A percentile compares a stretch with the other conserved stretches of the same genome.
These are phyloP conservation scores for Ilyonectria destructans DNA, from an alignment of 2,329 filamentous ascomycete genomes.

Conservation along the genomic window DNA sequence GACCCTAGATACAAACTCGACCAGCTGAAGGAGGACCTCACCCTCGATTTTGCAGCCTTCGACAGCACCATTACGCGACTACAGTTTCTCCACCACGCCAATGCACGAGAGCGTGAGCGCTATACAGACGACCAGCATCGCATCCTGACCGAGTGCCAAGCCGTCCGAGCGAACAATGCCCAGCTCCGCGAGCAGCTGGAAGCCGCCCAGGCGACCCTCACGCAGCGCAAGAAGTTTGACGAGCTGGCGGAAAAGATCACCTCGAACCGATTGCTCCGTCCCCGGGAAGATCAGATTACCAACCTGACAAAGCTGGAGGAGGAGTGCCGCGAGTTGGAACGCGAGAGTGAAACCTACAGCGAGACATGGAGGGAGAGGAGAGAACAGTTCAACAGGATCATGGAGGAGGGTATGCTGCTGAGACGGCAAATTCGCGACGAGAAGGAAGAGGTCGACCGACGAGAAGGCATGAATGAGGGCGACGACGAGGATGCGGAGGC, in stretches of 20 bases:
- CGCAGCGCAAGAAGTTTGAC: slow-evolving; percentile 88
- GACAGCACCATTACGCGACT: slow-evolving; percentile 90
- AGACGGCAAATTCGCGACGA: slow-evolving; percentile 91
- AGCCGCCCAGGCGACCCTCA: slow-evolving; percentile 81
- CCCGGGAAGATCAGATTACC: slow-evolving; percentile 86
- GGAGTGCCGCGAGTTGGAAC: slow-evolving; percentile 90
- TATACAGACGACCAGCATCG: slow-evolving; percentile 86
- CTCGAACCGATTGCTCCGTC: slow-evolving; percentile 82
- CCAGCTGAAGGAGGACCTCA: slow-evolving; percentile 86
- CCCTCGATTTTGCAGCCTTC: slow-evolving; percentile 90
- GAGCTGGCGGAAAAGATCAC: slow-evolving; percentile 91
- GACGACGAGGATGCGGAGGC: slow-evolving; percentile 73
- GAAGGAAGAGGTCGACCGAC: slow-evolving; percentile 92
- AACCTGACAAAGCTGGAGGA: slow-evolving; percentile 87
- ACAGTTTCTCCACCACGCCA: slow-evolving; percentile 88
- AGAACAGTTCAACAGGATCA: slow-evolving; percentile 90
- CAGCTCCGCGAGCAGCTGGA: slow-evolving; percentile 83
- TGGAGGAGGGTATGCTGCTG: slow-evolving; percentile 92
- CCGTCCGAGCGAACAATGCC: slow-evolving; percentile 82
- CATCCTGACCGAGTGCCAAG: slow-evolving; percentile 84
- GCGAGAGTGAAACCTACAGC: slow-evolving; percentile 86
- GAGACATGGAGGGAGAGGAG: slow-evolving; percentile 88
- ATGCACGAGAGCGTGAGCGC: slow-evolving; percentile 85
- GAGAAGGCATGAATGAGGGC: slow-evolving; percentile 85
- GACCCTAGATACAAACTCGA: slow-evolving; percentile 68